Evolutionary conservation across 2,329 filamentous ascomycete genomes (phyloP).

Genomic region (Microsporum audouinii): DNA sequence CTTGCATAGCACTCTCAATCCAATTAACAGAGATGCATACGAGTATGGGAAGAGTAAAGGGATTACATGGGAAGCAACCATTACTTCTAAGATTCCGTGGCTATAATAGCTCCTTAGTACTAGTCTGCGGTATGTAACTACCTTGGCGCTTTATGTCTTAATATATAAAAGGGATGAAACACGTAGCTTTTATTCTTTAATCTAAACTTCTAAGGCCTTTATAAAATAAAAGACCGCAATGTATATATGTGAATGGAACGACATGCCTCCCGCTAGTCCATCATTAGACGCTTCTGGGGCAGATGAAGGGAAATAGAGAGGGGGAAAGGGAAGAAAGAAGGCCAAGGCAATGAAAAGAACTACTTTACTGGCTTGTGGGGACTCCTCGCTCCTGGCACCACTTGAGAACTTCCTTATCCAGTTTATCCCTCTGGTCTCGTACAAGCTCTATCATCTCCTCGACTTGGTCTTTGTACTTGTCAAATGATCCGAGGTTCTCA

Average conservation of each 20-base stretch:
- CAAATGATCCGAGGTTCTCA: constrained; percentile 17
- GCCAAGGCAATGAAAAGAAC: background rate
- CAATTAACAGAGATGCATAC: constrained; percentile 11
- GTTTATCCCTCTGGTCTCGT: constrained; percentile 26
- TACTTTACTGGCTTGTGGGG: background rate
- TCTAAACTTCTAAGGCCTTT: background rate
- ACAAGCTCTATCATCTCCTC: constrained; percentile 27
- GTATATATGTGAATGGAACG: background rate
- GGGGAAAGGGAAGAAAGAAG: background rate
- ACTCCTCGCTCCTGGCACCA: constrained; percentile 37
- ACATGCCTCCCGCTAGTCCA: background rate
- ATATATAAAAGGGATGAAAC: background rate
- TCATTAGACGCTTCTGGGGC: background rate
- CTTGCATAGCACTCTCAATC: background rate
- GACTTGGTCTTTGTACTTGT: constrained; percentile 20
- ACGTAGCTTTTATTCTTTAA: background rate
- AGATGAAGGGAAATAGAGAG: background rate
- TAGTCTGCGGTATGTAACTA: too few species aligned
- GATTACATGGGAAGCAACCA: constrained; percentile 7
- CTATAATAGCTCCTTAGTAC: too few species aligned
- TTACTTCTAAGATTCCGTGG: background rate
- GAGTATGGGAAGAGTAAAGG: constrained; percentile 11
- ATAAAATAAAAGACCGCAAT: background rate
- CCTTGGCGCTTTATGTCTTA: too few species aligned
- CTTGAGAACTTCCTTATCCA: constrained; percentile 33